These are phyloP conservation scores for Lodderomyces oxycetoniae DNA, from an alignment of 1,139 yeast species.

Conservation along the genomic window DNA sequence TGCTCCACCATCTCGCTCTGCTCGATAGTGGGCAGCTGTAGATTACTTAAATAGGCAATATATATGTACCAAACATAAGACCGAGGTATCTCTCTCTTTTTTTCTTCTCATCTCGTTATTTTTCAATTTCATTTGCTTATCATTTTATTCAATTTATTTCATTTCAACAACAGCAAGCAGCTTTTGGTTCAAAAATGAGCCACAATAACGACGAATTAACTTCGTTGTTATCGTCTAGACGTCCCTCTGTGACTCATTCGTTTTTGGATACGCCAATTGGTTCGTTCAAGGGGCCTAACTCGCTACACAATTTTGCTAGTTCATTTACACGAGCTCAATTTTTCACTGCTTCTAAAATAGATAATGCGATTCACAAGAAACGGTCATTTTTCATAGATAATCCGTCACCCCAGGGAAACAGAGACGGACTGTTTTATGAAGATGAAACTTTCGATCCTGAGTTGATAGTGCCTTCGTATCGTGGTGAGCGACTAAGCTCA, in stretches of 20 bases:
- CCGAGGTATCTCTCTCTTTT: too few relatives aligned
- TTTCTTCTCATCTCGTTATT: too few relatives aligned
- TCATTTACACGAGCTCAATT: conserved; percentile 47
- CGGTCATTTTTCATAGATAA: conserved; percentile 32
- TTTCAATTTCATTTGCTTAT: too few relatives aligned
- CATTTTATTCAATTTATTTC: too few relatives aligned
- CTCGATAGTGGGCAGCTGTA: too few relatives aligned
- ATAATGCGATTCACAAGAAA: conserved; percentile 40
- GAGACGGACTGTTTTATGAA: conserved; percentile 25
- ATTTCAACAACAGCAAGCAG: too few relatives aligned
- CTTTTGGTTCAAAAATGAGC: conserved; percentile 5
- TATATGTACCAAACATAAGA: too few relatives aligned
- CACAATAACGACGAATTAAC: conserved; percentile 8
- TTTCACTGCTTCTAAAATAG: conserved; percentile 42
- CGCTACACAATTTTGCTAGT: conserved; percentile 45
- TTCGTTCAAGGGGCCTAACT: conserved; percentile 45
- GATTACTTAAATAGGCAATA: too few relatives aligned
- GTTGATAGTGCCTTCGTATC: conserved; percentile 59
- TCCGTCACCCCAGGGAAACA: conserved; percentile 13
- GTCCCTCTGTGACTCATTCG: conserved; percentile 20
- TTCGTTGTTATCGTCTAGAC: conserved; percentile 15
- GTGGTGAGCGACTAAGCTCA: conserved; percentile 62
- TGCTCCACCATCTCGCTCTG: too few relatives aligned
- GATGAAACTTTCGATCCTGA: conserved; percentile 71
- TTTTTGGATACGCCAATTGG: conserved; percentile 40